Evolutionary conservation across 2,329 filamentous ascomycete species (phyloP).

Genomic region (Ambrosiella cleistominuta): DNA sequence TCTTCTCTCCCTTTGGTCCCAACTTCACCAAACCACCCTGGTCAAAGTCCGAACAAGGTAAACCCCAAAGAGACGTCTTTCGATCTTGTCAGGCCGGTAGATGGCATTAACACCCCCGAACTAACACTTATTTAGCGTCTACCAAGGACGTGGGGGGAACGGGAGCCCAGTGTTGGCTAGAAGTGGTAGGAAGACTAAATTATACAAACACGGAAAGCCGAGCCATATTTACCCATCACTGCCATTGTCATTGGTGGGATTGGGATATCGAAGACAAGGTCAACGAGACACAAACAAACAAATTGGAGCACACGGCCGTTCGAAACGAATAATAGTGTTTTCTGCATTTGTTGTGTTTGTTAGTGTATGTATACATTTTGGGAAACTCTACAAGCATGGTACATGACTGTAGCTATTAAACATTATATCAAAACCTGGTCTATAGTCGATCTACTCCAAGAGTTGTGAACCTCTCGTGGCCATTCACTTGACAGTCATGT

Average conservation of each 20-base stretch:
- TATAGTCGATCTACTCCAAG: not conserved
- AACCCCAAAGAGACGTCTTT: not conserved
- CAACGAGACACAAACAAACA: too few relatives aligned
- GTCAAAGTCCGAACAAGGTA: not conserved
- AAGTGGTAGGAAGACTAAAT: too few relatives aligned
- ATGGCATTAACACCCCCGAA: not conserved
- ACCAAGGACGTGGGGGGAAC: not conserved
- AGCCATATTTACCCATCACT: too few relatives aligned
- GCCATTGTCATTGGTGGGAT: too few relatives aligned
- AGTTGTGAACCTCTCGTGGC: not conserved
- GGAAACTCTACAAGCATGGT: too few relatives aligned
- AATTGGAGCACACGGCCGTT: too few relatives aligned
- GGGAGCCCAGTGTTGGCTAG: not conserved
- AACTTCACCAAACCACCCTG: not conserved
- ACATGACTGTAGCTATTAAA: too few relatives aligned
- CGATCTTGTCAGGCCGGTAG: not conserved
- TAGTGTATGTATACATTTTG: too few relatives aligned
- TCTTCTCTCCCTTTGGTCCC: not conserved
- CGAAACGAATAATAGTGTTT: too few relatives aligned
- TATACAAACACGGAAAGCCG: too few relatives aligned
- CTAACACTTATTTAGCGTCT: not conserved
- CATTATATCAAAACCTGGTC: not conserved
- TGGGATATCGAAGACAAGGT: too few relatives aligned
- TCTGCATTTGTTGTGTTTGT: too few relatives aligned
- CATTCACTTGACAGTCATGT: not conserved